Base-by-base conservation (phyloP, 1,139 yeast species). In the Pichia sorboxylosa region DNA sequence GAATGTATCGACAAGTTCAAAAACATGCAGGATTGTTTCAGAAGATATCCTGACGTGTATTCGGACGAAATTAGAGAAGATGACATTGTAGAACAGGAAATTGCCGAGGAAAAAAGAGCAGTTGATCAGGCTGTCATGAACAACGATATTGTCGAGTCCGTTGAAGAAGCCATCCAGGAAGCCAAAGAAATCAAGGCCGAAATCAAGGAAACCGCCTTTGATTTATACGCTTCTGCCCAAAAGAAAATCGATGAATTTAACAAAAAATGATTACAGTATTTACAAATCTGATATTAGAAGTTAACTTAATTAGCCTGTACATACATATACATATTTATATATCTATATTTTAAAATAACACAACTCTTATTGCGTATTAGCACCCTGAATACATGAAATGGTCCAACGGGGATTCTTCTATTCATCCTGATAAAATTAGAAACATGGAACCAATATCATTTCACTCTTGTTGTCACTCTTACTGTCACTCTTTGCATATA, bases 1-100 rank as follows among this genome's bases (percentile, higher is more conserved):
- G 97, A 92, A 55, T 90, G 99, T 63, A 78, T 90, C 46, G 90
- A 83, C 51, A 84, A 84, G 59, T 85, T 90, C 61, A 75, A 79
- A 51, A 72, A 65, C 47, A 90, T 92, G 99, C 94, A 94, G 65
- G 69, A 73, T 43, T 92, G 99, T 63, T 92, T 92, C 73, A 79
- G 90, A 63, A 64, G 71, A 54, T 73, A 90, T 59, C 98, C 98
- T 24, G 98, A 92, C 41, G 79, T 83, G 38, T 92, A 92, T 58
- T 82, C 87, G 43, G 97, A 87, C 52, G 94, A 85, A 58, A 67
- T 87, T 47, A 73, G 80, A 54, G 90, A 77, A 34, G 92, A 78
- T 40, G 90, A 69, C 27, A 73, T 66, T 31, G 22, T 8, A 19
- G 22, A 19, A 19, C 17, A 44, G 19, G 40, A 36, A 19, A 36